A percentile compares a stretch with the other conserved stretches of the same genome.
These are phyloP conservation scores for Paraphoma chrysanthemicola DNA, from an alignment of 2,329 filamentous ascomycete genomes.

Conservation along the genomic window DNA sequence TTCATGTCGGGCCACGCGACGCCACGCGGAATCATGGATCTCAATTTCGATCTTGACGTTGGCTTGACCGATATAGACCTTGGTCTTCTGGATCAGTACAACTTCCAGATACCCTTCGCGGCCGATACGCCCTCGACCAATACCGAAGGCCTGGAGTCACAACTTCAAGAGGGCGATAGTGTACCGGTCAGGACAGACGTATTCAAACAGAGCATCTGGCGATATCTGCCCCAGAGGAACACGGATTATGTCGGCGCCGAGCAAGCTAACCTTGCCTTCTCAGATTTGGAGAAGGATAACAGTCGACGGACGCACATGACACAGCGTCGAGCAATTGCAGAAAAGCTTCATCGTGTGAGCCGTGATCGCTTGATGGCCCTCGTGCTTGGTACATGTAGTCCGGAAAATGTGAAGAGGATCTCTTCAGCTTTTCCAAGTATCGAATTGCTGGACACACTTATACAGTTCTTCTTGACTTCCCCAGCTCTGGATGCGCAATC, in stretches of 20 bases:
- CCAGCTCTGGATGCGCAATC: slow-evolving; percentile 64
- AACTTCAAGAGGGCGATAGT: slow-evolving; percentile 23
- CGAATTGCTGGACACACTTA: slow-evolving; percentile 65
- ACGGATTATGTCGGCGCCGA: slow-evolving; percentile 34
- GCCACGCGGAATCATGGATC: slow-evolving; percentile 54
- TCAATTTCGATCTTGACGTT: slow-evolving; percentile 54
- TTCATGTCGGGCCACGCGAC: slow-evolving; percentile 49
- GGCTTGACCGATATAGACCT: slow-evolving; percentile 55
- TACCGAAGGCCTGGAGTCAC: slow-evolving; percentile 20
- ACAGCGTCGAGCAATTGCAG: slow-evolving; percentile 50
- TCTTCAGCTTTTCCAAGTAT: slow-evolving; percentile 69
- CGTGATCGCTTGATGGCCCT: slow-evolving; percentile 69
- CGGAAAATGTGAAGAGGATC: slow-evolving; percentile 57
- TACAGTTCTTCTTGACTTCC: slow-evolving; percentile 66
- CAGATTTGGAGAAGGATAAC: slow-evolving; percentile 40
- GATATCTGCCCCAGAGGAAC: slow-evolving; percentile 48
- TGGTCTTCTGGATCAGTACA: slow-evolving; percentile 54
- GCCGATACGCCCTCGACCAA: slow-evolving; percentile 33
- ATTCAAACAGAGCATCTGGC: slow-evolving; percentile 55
- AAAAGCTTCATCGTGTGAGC: slow-evolving; percentile 50
- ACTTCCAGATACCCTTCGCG: slow-evolving; percentile 53
- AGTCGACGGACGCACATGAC: slow-evolving; percentile 40
- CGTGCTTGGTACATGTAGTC: slow-evolving; percentile 66
- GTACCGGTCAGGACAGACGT: slow-evolving; percentile 35
- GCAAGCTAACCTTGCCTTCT: slow-evolving; percentile 49